These are phyloP conservation scores for Arabidopsis lyrata DNA, from an alignment of 441 rosid species.

Conservation along the genomic window DNA sequence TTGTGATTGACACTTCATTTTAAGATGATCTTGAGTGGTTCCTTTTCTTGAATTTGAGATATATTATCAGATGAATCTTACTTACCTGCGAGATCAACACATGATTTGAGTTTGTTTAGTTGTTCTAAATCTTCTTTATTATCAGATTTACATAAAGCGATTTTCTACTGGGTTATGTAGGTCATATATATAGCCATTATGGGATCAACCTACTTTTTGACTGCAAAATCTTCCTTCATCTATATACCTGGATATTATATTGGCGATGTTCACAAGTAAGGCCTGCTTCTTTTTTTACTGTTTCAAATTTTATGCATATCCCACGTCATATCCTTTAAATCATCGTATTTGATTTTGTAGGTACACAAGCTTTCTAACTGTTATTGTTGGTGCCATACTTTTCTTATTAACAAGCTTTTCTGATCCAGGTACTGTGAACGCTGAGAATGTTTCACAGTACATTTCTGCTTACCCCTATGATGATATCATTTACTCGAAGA, in stretches of 20 bases:
- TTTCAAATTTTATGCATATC: background rate
- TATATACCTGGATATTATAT: slow-evolving; percentile 90
- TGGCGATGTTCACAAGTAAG: slow-evolving; percentile 79
- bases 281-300: slow-evolving; percentile 9
- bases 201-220: slow-evolving; percentile 69
- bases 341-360: slow-evolving; percentile 51
- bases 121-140: background rate
- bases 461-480: slow-evolving; percentile 83
- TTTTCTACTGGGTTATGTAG: slow-evolving; percentile 51
- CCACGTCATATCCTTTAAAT: background rate
- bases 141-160: background rate
- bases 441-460: slow-evolving; percentile 70
- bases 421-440: slow-evolving; percentile 85
- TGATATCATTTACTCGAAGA: slow-evolving; percentile 69
- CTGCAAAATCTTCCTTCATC: slow-evolving; percentile 62
- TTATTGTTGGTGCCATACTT: slow-evolving; percentile 73
- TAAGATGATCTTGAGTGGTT: slow-evolving; percentile 26
- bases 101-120: background rate
- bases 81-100: background rate
- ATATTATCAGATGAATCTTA: background rate
- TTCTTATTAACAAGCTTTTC: slow-evolving; percentile 87
- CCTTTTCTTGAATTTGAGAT: background rate
- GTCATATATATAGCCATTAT: slow-evolving; percentile 73
- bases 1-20: slow-evolving; percentile 13
- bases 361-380: slow-evolving; percentile 74